Evolutionary conservation across 2,329 filamentous ascomycete species (phyloP), one percentile per base, ranked within the genome.

Genomic region (Diaporthe destruens): DNA sequence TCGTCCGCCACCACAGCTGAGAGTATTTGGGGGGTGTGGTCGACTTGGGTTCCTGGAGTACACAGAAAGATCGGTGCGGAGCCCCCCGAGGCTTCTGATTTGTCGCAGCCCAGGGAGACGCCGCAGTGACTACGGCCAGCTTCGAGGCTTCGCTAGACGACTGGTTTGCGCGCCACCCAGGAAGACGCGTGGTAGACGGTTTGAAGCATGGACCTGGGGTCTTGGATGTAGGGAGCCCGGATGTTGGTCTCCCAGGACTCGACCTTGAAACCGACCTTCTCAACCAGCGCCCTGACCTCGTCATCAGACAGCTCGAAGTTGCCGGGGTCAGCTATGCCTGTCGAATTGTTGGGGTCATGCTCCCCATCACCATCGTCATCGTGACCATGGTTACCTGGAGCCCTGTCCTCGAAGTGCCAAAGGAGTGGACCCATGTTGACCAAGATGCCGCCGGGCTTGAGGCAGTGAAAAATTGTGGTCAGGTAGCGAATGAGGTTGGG

Each of bases 401-500:
- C 87, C 54, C 92, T 88, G 76, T 94, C 92, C 80, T 97, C 94
- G 80, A 97, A 98, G 81, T 99, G 97, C 96, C 96, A 99, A 53
- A 98, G 85, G 70, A 99, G 83, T 0, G 96, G 96, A 0, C 96
- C 96, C 32, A 97, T 85, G 79, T 99, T 99, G 79, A 98, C 88
- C 85, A 97, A 93, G 5, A 97, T 78, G 0, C 96, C 96, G 34
- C 93, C 93, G 0, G 90, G 86, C 76, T 89, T 90, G 65, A 99
- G 87, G 78, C 95, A 97, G 79, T 93, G 89, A 54, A 84, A 85
- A 70, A 98, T 93, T 1, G 95, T 92, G 79, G 97, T 91, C 44
- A 99, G 89, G 80, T 99, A 99, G 2, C 93, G 90, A 69, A 98
- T 92, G 42, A 98, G 81, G 80, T 99, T 98, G 1, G 96, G 95